Percentiles rank a stretch among this genome's conserved stretches.
Evolutionary conservation across 495 filamentous ascomycete species (phyloP).

Genomic region (Daldinia decipiens): DNA sequence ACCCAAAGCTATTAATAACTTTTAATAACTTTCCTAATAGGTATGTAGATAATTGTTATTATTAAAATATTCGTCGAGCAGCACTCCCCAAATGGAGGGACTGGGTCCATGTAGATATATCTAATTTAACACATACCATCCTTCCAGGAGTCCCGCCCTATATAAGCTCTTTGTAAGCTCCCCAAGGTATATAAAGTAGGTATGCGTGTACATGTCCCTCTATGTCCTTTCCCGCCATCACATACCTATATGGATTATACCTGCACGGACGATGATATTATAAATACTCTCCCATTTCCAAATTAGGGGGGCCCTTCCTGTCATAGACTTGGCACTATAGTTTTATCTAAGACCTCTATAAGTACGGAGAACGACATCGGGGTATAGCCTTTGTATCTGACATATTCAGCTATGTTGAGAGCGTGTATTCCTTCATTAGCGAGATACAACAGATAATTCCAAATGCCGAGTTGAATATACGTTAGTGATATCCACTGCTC

Average conservation of each 20-base stretch:
- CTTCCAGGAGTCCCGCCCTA: neutral
- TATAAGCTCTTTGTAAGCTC: neutral
- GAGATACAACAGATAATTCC: neutral
- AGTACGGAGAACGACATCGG: neutral
- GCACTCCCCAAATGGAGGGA: neutral
- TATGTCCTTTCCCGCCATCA: neutral
- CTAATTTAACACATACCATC: neutral
- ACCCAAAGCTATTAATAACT: neutral
- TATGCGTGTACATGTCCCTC: neutral
- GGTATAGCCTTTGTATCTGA: neutral
- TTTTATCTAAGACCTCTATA: neutral
- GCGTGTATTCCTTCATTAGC: neutral
- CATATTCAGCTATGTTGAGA: conserved; percentile 6
- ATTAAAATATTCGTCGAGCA: neutral
- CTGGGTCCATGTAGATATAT: neutral
- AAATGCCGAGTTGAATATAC: neutral
- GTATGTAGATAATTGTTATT: conserved; percentile 1
- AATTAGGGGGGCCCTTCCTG: neutral
- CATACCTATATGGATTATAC: neutral
- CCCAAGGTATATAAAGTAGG: neutral
- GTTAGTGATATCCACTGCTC: conserved; percentile 14
- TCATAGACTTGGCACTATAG: neutral
- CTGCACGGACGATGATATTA: neutral
- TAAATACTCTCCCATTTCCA: neutral
- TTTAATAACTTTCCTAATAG: neutral